Base-by-base conservation (phyloP, 176 grass and related monocot genomes). In the Canna indica region DNA sequence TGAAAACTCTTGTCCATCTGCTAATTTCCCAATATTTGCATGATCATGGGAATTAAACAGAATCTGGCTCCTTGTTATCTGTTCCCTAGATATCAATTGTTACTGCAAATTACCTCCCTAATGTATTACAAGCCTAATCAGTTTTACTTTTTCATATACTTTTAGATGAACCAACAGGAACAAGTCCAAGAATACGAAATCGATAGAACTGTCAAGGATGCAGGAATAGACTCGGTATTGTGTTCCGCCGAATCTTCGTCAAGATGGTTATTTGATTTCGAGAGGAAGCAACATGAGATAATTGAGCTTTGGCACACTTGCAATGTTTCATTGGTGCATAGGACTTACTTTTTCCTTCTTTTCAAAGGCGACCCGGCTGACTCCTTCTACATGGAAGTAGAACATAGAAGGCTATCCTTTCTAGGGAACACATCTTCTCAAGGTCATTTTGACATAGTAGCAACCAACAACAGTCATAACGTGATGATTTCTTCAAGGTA, bases 301-400 rank as follows among this genome's bases (percentile, higher is more conserved):
- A 75, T 97, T 39, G 78, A 93, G 73, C 31, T 97, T 54, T 97
- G 94, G 94, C 89, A 97, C 1, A 68, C 80, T 4, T 97, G 94
- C 67, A 85, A 87, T 70, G 87, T 93, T 58, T 93, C 94, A 34
- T 59, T 97, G 31, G 80, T 92, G 25, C 94, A 97, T 78, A 77
- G 94, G 12, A 92, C 89, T 39, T 91, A 92, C 73, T 92, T 97
- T 72, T 92, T 92, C 64, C 77, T 93, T 14, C 88, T 93, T 53
- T 92, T 97, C 80, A 85, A 88, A 66, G 94, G 86, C 0, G 89
- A 97, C 29, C 87, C 83, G 27, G 47, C 82, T 28, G 89, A 99
- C 5, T 78, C 77, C 2, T 85, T 99, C 54, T 99, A 99, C 77
- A 81, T 93, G 80, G 88, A 92, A 79, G 88, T 99, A 5, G 94